Conservation (phyloP, 129 eudicot genomes). For the Scalesia atractyloides region DNA sequence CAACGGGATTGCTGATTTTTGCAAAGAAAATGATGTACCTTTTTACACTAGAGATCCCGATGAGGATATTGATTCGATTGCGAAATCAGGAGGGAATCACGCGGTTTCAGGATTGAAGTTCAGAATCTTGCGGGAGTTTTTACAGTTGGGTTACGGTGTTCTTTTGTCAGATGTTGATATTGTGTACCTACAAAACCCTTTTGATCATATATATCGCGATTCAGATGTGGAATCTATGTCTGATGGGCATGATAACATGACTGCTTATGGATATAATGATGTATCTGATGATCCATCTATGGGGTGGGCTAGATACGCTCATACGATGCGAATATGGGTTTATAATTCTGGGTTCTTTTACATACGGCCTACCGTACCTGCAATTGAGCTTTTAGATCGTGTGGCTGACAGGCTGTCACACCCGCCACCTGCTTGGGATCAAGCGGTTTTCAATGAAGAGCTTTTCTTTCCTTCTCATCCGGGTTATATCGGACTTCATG, state of each 20-base stretch:
- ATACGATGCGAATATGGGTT: slow-evolving; percentile 83
- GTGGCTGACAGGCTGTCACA: slow-evolving; percentile 61
- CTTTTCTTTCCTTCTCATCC: slow-evolving; percentile 74
- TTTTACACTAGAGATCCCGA: slow-evolving; percentile 72
- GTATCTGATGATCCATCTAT: slow-evolving; percentile 79
- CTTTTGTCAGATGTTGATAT: slow-evolving; percentile 81
- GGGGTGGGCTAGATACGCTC: slow-evolving; percentile 92
- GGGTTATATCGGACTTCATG: slow-evolving; percentile 76
- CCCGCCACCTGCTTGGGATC: slow-evolving; percentile 61
- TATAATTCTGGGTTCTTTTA: slow-evolving; percentile 79
- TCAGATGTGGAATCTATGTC: slow-evolving; percentile 91
- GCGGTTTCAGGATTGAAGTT: slow-evolving; percentile 77
- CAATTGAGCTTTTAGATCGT: slow-evolving; percentile 81
- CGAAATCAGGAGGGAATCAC: slow-evolving; percentile 57
- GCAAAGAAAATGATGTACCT: slow-evolving; percentile 62
- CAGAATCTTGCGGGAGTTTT: slow-evolving; percentile 74
- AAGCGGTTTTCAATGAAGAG: slow-evolving; percentile 79
- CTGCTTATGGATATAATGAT: slow-evolving; percentile 78
- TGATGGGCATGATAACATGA: slow-evolving; percentile 73
- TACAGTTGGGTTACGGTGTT: slow-evolving; percentile 71
- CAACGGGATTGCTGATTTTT: slow-evolving; percentile 49
- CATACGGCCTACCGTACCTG: slow-evolving; percentile 73
- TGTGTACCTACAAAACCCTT: slow-evolving; percentile 71
- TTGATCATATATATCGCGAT: slow-evolving; percentile 64
- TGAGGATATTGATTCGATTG: slow-evolving; percentile 51